Evolutionary conservation across 2,329 filamentous ascomycete genomes (phyloP).

Genomic region (Verticillium albo-atrum): DNA sequence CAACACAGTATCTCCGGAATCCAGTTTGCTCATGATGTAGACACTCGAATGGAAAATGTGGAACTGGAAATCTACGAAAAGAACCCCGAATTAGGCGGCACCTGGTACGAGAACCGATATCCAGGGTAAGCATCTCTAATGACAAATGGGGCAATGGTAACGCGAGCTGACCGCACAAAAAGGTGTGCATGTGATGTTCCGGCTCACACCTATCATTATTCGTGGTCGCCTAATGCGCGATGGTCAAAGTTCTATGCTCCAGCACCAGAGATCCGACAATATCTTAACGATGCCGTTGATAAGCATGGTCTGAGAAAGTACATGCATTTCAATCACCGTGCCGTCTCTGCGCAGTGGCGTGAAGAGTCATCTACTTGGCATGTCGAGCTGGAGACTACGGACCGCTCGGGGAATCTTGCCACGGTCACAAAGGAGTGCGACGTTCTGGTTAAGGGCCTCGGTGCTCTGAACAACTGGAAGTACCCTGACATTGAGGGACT

Average conservation of each 20-base stretch:
- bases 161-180: too few species aligned
- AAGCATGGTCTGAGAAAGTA: slow-evolving; percentile 37
- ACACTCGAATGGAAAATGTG: too few species aligned
- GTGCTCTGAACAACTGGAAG: slow-evolving; percentile 28
- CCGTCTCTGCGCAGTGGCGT: slow-evolving; percentile 38
- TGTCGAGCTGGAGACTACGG: too few species aligned
- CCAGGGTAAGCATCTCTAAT: slow-evolving; percentile 38
- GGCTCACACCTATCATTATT: slow-evolving; percentile 58
- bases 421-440: too few species aligned
- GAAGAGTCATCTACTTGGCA: too few species aligned
- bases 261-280: slow-evolving; percentile 49
- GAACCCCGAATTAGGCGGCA: slow-evolving; percentile 49
- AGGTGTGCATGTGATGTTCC: slow-evolving; percentile 52
- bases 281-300: slow-evolving; percentile 41
- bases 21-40: too few species aligned
- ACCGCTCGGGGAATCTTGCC: too few species aligned
- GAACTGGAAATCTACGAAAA: slow-evolving; percentile 55
- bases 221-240: slow-evolving; percentile 52
- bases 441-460: background rate
- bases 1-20: too few species aligned
- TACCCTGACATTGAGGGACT: slow-evolving; percentile 42
- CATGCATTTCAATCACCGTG: slow-evolving; percentile 37
- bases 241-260: slow-evolving; percentile 56
- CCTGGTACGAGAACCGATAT: slow-evolving; percentile 56
- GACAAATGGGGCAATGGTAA: too few species aligned